phyloP scores from a whole-genome alignment of 108 stramenopile genomes.

The Cylindrotheca fusiformis region DNA sequence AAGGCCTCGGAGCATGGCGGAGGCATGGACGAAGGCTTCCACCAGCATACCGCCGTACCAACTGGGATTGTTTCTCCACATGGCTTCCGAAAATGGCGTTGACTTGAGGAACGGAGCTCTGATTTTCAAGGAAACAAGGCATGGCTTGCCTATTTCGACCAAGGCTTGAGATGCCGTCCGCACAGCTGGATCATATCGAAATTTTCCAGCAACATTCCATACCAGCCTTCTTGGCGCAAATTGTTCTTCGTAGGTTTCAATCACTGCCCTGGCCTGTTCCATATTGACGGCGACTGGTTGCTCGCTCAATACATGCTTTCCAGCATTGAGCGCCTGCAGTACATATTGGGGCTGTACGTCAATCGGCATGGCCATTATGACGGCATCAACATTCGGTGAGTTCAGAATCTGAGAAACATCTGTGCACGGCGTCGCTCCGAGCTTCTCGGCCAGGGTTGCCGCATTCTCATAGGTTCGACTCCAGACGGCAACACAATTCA shows the following conservation, averaged over 20 bases:
- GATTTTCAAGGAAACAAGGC: neutral
- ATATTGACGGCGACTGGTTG: constrained; percentile 10
- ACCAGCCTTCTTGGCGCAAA: neutral
- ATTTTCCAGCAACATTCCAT: constrained; percentile 20
- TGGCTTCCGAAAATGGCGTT: constrained; percentile 2
- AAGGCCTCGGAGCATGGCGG: constrained; percentile 6
- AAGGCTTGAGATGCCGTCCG: neutral
- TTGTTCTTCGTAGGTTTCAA: neutral
- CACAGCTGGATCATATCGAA: constrained; percentile 21
- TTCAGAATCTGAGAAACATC: neutral
- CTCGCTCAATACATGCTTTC: constrained; percentile 15
- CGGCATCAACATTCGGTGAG: constrained; percentile 8
- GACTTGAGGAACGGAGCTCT: neutral
- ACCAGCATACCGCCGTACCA: constrained; percentile 22
- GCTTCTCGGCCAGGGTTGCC: neutral
- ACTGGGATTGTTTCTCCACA: constrained; percentile 11
- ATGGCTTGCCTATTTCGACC: neutral
- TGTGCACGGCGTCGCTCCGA: neutral
- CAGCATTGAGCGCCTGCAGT: neutral
- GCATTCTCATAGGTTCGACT: constrained; percentile 5
- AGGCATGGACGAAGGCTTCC: constrained; percentile 13
- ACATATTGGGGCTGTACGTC: constrained; percentile 18
- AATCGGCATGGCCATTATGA: constrained; percentile 15
- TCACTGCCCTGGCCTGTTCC: neutral
- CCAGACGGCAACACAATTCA: constrained; percentile 14